Evolutionary conservation across 2,329 filamentous ascomycete species (phyloP).

Genomic region (Harringtonia lauricola): DNA sequence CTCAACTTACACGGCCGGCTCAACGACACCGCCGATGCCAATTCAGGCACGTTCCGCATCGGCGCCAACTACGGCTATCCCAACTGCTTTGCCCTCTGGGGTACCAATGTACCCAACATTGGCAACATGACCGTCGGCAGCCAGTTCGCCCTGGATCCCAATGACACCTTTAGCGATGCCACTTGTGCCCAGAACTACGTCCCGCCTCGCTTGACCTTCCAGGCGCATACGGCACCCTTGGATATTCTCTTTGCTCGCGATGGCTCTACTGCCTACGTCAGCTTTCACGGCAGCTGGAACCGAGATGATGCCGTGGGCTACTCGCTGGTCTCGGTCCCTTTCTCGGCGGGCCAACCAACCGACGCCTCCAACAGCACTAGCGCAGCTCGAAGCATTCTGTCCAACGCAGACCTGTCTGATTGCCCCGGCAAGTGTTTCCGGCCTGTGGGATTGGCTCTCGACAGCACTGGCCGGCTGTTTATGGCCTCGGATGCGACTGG

Average conservation of each 20-base stretch:
- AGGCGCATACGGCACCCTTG: slow-evolving; percentile 59
- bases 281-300: slow-evolving; percentile 61
- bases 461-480: slow-evolving; percentile 42
- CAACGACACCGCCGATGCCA: slow-evolving; percentile 14
- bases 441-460: slow-evolving; percentile 46
- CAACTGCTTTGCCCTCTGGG: slow-evolving; percentile 56
- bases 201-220: slow-evolving; percentile 43
- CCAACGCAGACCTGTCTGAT: slow-evolving; percentile 37
- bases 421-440: slow-evolving; percentile 51
- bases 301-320: slow-evolving; percentile 34
- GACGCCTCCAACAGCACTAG: slow-evolving; percentile 28
- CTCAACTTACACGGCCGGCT: slow-evolving; percentile 61
- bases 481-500: slow-evolving; percentile 53
- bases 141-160: slow-evolving; percentile 33
- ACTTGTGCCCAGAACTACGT: slow-evolving; percentile 31
- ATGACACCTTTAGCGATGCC: slow-evolving; percentile 26
- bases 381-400: slow-evolving; percentile 40
- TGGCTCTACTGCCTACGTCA: slow-evolving; percentile 50
- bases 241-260: slow-evolving; percentile 55
- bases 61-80: slow-evolving; percentile 61
- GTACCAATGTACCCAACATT: slow-evolving; percentile 32
- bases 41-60: slow-evolving; percentile 14
- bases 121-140: slow-evolving; percentile 31
- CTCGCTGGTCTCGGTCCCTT: slow-evolving; percentile 28
- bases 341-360: slow-evolving; percentile 30